Evolutionary conservation across 306 rosid species (phyloP).

Genomic region (Aeschynomene evenia): DNA sequence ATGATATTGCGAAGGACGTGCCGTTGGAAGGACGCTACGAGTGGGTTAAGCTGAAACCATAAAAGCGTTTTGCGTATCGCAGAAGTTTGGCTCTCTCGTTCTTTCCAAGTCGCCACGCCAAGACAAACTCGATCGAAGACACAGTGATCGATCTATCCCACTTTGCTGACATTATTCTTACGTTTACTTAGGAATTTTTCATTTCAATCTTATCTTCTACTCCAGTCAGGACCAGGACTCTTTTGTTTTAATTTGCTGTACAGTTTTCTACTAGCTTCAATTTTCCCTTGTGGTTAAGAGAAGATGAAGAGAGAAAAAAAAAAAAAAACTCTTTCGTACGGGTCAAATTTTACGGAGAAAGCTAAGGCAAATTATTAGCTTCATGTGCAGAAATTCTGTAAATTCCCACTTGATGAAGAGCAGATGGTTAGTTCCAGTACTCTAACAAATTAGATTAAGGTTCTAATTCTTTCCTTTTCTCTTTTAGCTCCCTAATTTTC

Average conservation of each 20-base stretch:
- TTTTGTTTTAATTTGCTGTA: conserved; percentile 39
- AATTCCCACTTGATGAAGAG: conserved; percentile 38
- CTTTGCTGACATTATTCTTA: conserved; percentile 40
- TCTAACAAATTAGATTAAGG: no score
- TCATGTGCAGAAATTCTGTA: conserved; percentile 36
- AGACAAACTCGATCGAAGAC: neutral
- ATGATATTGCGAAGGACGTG: conserved; percentile 64
- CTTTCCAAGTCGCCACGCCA: neutral
- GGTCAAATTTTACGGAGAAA: conserved; percentile 12
- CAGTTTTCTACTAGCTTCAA: conserved; percentile 38
- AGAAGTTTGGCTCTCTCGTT: neutral
- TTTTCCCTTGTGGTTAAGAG: conserved; percentile 17
- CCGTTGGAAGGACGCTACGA: conserved; percentile 90
- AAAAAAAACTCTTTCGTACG: conserved; percentile 32
- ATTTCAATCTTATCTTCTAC: conserved; percentile 5
- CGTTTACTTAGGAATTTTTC: conserved; percentile 34
- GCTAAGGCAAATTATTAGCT: conserved; percentile 16
- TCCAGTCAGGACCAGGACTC: conserved; percentile 3
- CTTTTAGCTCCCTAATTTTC: conserved; percentile 32
- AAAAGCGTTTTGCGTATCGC: neutral
- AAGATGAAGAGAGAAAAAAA: neutral
- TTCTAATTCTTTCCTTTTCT: conserved; percentile 7
- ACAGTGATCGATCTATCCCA: neutral
- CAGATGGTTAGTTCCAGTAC: conserved; percentile 24
- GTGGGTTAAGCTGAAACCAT: conserved; percentile 78